A percentile compares a stretch with the other conserved stretches of the same genome.
Evolutionary conservation across 192 early-diverging fungal genomes (phyloP).

Genomic region (Backusella psychrophila): DNA sequence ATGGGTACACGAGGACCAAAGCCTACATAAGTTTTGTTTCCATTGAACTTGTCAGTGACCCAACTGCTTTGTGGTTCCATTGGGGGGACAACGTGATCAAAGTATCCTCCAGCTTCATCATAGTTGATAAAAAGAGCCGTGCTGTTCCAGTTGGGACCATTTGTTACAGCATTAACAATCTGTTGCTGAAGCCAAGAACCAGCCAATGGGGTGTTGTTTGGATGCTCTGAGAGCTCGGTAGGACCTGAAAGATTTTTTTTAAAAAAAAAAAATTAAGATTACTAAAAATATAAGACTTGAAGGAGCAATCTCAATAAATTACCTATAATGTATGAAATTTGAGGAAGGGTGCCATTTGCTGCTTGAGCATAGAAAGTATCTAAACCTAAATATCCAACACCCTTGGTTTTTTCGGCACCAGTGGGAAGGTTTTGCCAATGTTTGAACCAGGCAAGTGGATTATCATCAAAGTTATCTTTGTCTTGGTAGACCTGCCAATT

Average conservation of each 20-base stretch:
- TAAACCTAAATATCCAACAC: conserved; percentile 25
- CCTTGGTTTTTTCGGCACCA: conserved; percentile 28
- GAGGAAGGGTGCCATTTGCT: conserved; percentile 27
- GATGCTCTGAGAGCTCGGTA: conserved; percentile 27
- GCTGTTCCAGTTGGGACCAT: conserved; percentile 11
- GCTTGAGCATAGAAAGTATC: conserved; percentile 24
- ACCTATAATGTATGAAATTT: conserved; percentile 5
- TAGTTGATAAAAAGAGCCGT: conserved; percentile 31
- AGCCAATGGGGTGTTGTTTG: conserved; percentile 22
- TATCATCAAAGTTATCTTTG: conserved; percentile 31
- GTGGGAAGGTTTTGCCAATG: conserved; percentile 18
- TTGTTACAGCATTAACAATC: conserved; percentile 30
- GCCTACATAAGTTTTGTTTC: background rate
- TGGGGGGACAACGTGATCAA: conserved; percentile 24
- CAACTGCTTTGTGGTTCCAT: conserved; percentile 5
- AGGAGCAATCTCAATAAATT: background rate
- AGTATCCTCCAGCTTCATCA: conserved; percentile 28
- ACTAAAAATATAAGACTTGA: background rate
- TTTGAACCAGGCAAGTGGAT: conserved; percentile 30
- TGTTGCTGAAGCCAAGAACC: conserved; percentile 30
- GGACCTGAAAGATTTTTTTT: background rate
- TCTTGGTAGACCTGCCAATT: conserved; percentile 28
- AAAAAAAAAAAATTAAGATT: background rate
- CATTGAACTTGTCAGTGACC: conserved; percentile 17
- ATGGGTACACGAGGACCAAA: conserved; percentile 19